phyloP scores from a whole-genome alignment of 2,329 filamentous ascomycete genomes.

The Claviceps sorghi region DNA sequence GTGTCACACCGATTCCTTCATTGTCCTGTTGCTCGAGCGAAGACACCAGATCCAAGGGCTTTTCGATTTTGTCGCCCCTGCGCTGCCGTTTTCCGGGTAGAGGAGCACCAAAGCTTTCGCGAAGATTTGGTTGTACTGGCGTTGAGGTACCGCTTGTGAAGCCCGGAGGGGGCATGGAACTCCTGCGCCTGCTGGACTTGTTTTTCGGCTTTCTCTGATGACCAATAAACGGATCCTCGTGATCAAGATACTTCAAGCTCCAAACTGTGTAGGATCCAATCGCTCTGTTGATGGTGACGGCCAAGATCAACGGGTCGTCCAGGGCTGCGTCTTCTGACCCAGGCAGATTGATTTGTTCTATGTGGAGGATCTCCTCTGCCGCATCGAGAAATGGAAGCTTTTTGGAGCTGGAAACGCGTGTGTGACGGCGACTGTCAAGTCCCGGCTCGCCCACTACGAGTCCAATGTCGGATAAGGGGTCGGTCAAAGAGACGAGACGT shows the following conservation, averaged over 20 bases:
- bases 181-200: slow-evolving; percentile 37
- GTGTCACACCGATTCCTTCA: slow-evolving; percentile 34
- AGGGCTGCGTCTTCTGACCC: slow-evolving; percentile 20
- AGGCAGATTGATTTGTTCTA: slow-evolving; percentile 53
- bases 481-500: slow-evolving; percentile 67
- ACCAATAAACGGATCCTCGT: slow-evolving; percentile 42
- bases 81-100: slow-evolving; percentile 38
- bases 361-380: slow-evolving; percentile 70
- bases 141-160: slow-evolving; percentile 64
- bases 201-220: slow-evolving; percentile 30
- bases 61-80: slow-evolving; percentile 37
- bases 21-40: slow-evolving; percentile 55
- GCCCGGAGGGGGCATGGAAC: slow-evolving; percentile 52
- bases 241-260: slow-evolving; percentile 63
- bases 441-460: slow-evolving; percentile 54
- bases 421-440: slow-evolving; percentile 15
- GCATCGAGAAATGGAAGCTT: slow-evolving; percentile 49
- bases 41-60: slow-evolving; percentile 47
- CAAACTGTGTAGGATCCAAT: slow-evolving; percentile 70
- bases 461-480: slow-evolving; percentile 75
- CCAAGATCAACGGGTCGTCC: slow-evolving; percentile 48
- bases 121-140: slow-evolving; percentile 52
- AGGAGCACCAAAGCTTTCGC: slow-evolving; percentile 61
- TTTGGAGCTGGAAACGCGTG: slow-evolving; percentile 21
- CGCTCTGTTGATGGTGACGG: slow-evolving; percentile 68